Base-by-base conservation (phyloP, 2,329 filamentous ascomycete genomes). In the Aspergillus neotritici region DNA sequence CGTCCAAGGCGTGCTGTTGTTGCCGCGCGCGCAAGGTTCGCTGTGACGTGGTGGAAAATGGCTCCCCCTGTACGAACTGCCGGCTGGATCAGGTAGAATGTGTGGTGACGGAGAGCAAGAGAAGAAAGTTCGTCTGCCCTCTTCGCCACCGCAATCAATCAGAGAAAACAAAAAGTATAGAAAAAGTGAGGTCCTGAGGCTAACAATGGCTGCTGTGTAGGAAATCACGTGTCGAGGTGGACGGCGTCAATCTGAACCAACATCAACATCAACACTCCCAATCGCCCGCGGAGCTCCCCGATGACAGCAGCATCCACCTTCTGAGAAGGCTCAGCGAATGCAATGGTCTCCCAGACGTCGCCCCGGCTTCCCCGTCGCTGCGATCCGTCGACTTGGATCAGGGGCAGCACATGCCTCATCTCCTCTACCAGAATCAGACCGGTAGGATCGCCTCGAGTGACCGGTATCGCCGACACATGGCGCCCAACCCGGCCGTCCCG, bases 1-100 rank as follows among this genome's bases (percentile, higher is more conserved):
- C 90, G n/a, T 88, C 89, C 8, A 86, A 91, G 56, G 90, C 90
- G 13, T 96, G 90, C 65, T 87, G 88, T 50, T 88, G 85, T 56
- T 95, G 90, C 68, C 80, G 90, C 57, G 83, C 86, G 44, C 82
- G 90, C 61, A 96, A 96, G 66, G 90, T 96, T 33, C 81, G 90
- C 44, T 96, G 90, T 72, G 90, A 96, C 71, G 89, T 95, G 44
- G 88, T 93, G 46, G 88, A 94, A 66, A 79, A 81, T 65, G 84
- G 85, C 37, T 84, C 84, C 34, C 88, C 88, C 1, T 94, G 88
- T 66, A 89, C 86, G 43, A 94, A 94, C 67, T 94, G 88, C 69
- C 77, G 86, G 15, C 56, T 74, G 53, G 72, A 75, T 46, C 70
- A 72, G 50, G 71, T 75, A 35, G 66, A 71, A 51, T 75, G 72